A percentile compares a stretch with the other conserved stretches of the same genome.
These are phyloP conservation scores for Parastagonospora avenae DNA, from an alignment of 2,329 filamentous ascomycete species.

Conservation along the genomic window DNA sequence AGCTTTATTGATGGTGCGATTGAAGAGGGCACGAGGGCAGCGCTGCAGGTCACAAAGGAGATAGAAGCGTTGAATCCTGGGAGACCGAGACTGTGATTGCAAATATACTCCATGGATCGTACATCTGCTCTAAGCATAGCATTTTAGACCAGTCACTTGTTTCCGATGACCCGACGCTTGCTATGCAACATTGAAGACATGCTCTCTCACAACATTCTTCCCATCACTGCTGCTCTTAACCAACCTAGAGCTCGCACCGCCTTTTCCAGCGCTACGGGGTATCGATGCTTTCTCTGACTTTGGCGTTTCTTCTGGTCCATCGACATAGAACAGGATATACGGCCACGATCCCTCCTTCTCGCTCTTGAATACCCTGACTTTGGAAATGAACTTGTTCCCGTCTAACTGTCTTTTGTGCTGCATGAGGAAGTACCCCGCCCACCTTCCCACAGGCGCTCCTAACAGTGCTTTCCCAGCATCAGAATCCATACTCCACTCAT, in stretches of 20 bases:
- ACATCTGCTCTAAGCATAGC: no score
- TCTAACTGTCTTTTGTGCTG: slow-evolving; percentile 19
- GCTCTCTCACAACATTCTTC: not conserved
- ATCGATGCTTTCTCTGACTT: not conserved
- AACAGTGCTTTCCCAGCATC: slow-evolving; percentile 22
- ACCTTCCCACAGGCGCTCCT: slow-evolving; percentile 16
- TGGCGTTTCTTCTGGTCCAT: not conserved
- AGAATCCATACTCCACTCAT: slow-evolving; percentile 17
- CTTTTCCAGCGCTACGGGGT: not conserved
- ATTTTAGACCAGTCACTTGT: no score
- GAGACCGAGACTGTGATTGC: not conserved
- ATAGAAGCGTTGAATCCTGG: not conserved
- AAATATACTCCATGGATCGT: no score
- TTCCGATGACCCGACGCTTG: no score
- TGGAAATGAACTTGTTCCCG: slow-evolving; percentile 11
- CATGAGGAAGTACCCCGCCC: slow-evolving; percentile 20
- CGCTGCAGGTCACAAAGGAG: slow-evolving; percentile 33
- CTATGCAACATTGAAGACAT: not conserved
- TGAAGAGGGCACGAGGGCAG: slow-evolving; percentile 51
- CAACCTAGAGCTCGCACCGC: not conserved
- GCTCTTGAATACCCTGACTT: slow-evolving; percentile 16
- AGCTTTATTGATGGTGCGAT: slow-evolving; percentile 59
- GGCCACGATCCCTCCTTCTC: slow-evolving; percentile 12
- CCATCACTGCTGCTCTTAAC: not conserved
- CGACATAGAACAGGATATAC: slow-evolving; percentile 19